Base-by-base conservation (phyloP, 1,139 yeast genomes). In the Debaryomyces coudertii region DNA sequence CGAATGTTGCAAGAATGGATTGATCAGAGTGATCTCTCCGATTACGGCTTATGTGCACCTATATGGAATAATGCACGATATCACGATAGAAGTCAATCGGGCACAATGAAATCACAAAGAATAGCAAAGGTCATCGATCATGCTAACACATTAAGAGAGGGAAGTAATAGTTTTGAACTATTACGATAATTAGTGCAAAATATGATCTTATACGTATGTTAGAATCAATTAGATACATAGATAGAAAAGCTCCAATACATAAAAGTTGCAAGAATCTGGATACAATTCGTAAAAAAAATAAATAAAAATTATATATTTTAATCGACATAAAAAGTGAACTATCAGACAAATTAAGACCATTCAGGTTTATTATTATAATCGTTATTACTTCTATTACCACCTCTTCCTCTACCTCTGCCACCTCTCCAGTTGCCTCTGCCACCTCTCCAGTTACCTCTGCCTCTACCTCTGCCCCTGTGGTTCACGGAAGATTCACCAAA, bases 401-500 rank as follows among this genome's bases (percentile, higher is more conserved):
- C 69, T 37, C 70, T 51, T n/a, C 57, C 42, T 14, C 63, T 52
- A 22, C 63, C 60, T 44, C 67, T 51, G 11, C 58, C 53, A 2
- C 65, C 58, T 33, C 63, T 45, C 29, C 62, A 50, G 41, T 58
- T 57, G 4, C 66, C 61, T 41, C 67, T 52, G n/a, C 68, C 61
- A 5, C 40, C 40, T 27, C 40, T 36, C 40, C 40, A 36, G 31
- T 22, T 18, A 18, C 68, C 65, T 47, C 69, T 52, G 8, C 73
- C 68, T 47, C 74, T 55, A 2, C 72, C 68, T 46, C 74, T 56
- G 9, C 71, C 68, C 40, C 69, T 54, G 41, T 57, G 58, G 22
- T 61, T 50, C 36, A 64, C 65, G 9, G 71, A 63, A 9, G 79
- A 62, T 60, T 83, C 82, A 31, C 90, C 90, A 64, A 85, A 85